phyloP scores from a whole-genome alignment of 495 filamentous ascomycete species.

The Cetradonia linearis region DNA sequence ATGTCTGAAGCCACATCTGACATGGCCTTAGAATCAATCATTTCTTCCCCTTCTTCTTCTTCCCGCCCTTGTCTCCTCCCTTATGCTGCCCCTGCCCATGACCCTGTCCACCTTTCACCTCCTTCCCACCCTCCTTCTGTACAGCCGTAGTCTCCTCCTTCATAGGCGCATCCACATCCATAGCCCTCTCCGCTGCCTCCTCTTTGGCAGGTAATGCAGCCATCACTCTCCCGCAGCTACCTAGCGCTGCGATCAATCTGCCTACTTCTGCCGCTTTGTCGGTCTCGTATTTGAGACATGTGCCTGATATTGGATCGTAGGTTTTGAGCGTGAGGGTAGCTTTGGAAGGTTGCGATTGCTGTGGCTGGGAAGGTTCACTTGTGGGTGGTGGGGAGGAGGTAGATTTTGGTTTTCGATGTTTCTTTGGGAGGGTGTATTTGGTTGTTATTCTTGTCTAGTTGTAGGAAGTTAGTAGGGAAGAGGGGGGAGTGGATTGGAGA shows the following conservation, averaged over 20 bases:
- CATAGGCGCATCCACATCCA: slow-evolving; percentile 5
- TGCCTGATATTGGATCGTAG: slow-evolving; percentile 72
- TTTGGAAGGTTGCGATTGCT: slow-evolving; percentile 31
- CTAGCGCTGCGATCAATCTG: slow-evolving; percentile 64
- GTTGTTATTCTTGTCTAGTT: slow-evolving; percentile 72
- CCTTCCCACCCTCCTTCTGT: slow-evolving; percentile 4
- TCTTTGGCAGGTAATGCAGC: slow-evolving; percentile 20
- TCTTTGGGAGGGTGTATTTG: slow-evolving; percentile 59
- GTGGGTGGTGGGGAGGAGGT: slow-evolving; percentile 17
- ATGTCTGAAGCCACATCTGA: not conserved
- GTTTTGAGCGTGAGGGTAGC: slow-evolving; percentile 78
- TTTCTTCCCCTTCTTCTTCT: slow-evolving; percentile 23
- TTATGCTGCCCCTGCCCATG: slow-evolving; percentile 11
- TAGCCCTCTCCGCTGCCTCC: slow-evolving; percentile 5
- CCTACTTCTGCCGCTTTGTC: slow-evolving; percentile 85
- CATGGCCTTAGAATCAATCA: not conserved
- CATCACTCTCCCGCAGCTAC: slow-evolving; percentile 30
- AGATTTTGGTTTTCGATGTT: slow-evolving; percentile 13
- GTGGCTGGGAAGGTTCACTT: slow-evolving; percentile 17
- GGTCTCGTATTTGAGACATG: slow-evolving; percentile 80
- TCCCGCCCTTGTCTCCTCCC: slow-evolving; percentile 18
- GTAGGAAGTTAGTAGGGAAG: slow-evolving; percentile 11
- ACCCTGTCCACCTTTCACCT: slow-evolving; percentile 9
- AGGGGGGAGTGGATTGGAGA: slow-evolving; percentile 6
- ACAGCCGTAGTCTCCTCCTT: slow-evolving; percentile 13